These are phyloP conservation scores for Emydomyces testavorans DNA, from an alignment of 2,329 filamentous ascomycete genomes.

Conservation along the genomic window DNA sequence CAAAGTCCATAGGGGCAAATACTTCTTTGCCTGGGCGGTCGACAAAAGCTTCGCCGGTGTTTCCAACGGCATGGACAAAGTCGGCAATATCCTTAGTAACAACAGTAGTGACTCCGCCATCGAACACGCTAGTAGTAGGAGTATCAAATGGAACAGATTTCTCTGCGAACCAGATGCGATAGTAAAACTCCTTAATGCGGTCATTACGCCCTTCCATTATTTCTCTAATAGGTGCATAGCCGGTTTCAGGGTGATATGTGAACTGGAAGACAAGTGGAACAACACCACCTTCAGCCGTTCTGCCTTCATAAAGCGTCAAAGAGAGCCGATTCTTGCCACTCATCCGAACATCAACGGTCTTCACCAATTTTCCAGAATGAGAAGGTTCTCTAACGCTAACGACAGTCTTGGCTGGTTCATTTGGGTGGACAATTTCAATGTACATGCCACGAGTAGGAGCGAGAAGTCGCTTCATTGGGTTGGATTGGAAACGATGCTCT, in stretches of 20 bases:
- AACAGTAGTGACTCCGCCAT: constrained; percentile 76
- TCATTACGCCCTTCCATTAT: constrained; percentile 95
- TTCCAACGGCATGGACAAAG: constrained; percentile 97
- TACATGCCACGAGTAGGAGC: constrained; percentile 74
- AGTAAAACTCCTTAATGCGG: constrained; percentile 99
- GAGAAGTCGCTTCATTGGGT: constrained; percentile 86
- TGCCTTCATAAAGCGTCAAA: constrained; percentile 85
- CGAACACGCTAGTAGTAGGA: constrained; percentile 74
- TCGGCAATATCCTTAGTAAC: constrained; percentile 91
- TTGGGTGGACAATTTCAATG: constrained; percentile 74
- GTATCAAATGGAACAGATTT: constrained; percentile 74
- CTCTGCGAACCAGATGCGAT: constrained; percentile 90
- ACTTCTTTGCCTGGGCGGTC: constrained; percentile 89
- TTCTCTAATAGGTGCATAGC: constrained; percentile 94
- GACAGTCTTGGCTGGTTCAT: constrained; percentile 68
- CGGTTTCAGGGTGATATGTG: constrained; percentile 86
- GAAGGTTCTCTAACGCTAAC: constrained; percentile 83
- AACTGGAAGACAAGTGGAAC: constrained; percentile 79
- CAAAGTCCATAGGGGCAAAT: constrained; percentile 96
- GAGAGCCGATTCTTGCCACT: constrained; percentile 65
- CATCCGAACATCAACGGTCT: constrained; percentile 76
- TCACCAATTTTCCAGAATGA: constrained; percentile 71
- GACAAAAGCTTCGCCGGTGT: constrained; percentile 94
- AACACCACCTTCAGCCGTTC: constrained; percentile 70
- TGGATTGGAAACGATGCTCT: constrained; percentile 92